Percentiles rank a stretch among this genome's conserved stretches.
Evolutionary conservation across 1,139 yeast genomes (phyloP).

Genomic region (Blastobotrys aristatus): DNA sequence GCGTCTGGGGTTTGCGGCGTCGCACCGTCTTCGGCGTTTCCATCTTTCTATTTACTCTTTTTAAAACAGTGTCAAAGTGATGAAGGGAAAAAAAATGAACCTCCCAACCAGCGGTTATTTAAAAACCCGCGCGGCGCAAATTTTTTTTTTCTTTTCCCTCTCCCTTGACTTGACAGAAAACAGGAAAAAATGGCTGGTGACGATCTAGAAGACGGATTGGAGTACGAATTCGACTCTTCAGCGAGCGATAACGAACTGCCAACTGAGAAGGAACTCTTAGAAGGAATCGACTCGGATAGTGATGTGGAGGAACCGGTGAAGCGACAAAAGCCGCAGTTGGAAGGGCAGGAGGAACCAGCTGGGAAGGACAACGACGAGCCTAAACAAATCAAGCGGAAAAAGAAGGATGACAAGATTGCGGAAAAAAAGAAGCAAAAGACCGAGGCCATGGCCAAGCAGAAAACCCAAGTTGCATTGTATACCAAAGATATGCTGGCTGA

Average conservation of each 20-base stretch:
- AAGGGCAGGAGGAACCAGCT: constrained; percentile 14
- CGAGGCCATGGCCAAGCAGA: constrained; percentile 52
- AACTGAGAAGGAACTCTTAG: constrained; percentile 14
- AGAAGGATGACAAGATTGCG: constrained; percentile 19
- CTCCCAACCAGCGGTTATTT: background rate
- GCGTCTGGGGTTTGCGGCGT: constrained; percentile 4
- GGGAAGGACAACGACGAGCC: constrained; percentile 14
- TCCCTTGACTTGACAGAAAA: background rate
- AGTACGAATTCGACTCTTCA: constrained; percentile 44
- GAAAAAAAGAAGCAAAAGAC: constrained; percentile 50
- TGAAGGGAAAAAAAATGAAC: background rate
- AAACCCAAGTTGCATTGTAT: constrained; percentile 46
- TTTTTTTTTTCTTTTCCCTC: constrained; percentile 1
- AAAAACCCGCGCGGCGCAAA: background rate
- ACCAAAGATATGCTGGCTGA: constrained; percentile 57
- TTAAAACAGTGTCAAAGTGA: background rate
- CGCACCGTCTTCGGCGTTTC: constrained; percentile 3
- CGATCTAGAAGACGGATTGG: constrained; percentile 66
- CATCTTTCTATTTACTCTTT: background rate
- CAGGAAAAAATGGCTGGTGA: constrained; percentile 39
- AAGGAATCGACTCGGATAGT: constrained; percentile 14
- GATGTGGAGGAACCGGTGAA: constrained; percentile 23
- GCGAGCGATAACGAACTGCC: constrained; percentile 32
- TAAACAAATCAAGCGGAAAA: constrained; percentile 16
- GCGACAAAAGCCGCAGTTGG: constrained; percentile 13